phyloP scores from a whole-genome alignment of 495 filamentous ascomycete genomes.

The Aspergillus cavernicola region DNA sequence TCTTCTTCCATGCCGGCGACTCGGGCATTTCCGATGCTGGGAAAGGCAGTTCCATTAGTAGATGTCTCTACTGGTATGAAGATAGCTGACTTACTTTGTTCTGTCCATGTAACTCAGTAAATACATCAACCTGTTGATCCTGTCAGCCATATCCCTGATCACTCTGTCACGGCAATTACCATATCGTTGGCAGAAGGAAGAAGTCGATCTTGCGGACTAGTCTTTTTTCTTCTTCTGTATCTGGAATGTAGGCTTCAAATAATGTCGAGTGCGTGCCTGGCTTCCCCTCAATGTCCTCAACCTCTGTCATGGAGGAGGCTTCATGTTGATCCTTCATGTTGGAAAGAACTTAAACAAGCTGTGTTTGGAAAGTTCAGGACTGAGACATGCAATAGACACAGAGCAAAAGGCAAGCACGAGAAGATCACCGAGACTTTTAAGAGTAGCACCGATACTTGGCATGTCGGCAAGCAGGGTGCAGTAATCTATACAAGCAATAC shows the following conservation, averaged over 20 bases:
- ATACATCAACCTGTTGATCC: slow-evolving; percentile 37
- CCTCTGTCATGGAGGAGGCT: slow-evolving; percentile 7
- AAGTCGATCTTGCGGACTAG: slow-evolving; percentile 42
- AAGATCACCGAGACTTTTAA: no score
- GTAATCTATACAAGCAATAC: no score
- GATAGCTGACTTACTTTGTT: neutral
- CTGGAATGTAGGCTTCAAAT: neutral
- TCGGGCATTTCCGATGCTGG: slow-evolving; percentile 38
- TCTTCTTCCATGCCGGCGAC: slow-evolving; percentile 35
- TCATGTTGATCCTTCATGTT: slow-evolving; percentile 9
- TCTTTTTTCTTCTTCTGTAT: neutral
- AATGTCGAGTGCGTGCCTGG: neutral
- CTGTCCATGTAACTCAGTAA: slow-evolving; percentile 42
- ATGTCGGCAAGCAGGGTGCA: no score
- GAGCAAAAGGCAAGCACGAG: no score
- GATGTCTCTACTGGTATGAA: no score
- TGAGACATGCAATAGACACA: no score
- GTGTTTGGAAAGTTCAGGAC: no score
- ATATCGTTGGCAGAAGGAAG: slow-evolving; percentile 41
- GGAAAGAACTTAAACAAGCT: neutral
- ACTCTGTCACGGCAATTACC: slow-evolving; percentile 5
- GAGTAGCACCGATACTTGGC: no score
- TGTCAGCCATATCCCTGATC: no score
- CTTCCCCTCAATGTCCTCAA: neutral
- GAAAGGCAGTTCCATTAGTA: neutral